Conservation (phyloP, 495 filamentous ascomycete genomes). For the Penicillium manginii region DNA sequence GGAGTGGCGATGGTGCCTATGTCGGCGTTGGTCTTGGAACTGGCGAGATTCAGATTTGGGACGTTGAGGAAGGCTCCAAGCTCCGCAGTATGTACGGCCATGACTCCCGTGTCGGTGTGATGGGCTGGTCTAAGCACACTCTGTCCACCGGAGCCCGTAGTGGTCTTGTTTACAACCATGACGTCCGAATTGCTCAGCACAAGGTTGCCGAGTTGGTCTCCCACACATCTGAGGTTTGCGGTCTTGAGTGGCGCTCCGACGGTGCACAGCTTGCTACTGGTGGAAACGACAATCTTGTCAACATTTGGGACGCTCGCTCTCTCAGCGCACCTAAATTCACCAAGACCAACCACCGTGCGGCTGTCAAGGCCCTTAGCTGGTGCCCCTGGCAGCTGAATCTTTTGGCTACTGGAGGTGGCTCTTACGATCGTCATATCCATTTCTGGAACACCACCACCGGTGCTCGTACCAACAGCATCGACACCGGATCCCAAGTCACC, state of each 20-base stretch:
- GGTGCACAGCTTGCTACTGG: slow-evolving; percentile 96
- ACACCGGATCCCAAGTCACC: slow-evolving; percentile 96
- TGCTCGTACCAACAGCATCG: slow-evolving; percentile 97
- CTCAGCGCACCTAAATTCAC: slow-evolving; percentile 93
- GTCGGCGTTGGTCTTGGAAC: slow-evolving; percentile 93
- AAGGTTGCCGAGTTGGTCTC: slow-evolving; percentile 96
- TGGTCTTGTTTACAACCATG: slow-evolving; percentile 98
- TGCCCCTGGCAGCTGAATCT: slow-evolving; percentile 99
- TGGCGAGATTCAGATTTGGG: slow-evolving; percentile 99
- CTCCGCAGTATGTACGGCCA: slow-evolving; percentile 98
- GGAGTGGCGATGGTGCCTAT: slow-evolving; percentile 96
- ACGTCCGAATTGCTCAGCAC: slow-evolving; percentile 96
- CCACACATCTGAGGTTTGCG: slow-evolving; percentile 96
- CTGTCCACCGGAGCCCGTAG: slow-evolving; percentile 93
- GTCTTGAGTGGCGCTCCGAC: slow-evolving; percentile 95
- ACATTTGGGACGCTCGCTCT: slow-evolving; percentile 97
- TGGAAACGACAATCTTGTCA: slow-evolving; percentile 97
- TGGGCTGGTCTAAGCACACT: slow-evolving; percentile 98
- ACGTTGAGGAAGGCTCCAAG: slow-evolving; percentile 92
- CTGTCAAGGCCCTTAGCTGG: slow-evolving; percentile 97
- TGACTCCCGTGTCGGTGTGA: slow-evolving; percentile 93
- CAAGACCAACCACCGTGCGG: slow-evolving; percentile 98
- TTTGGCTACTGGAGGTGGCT: slow-evolving; percentile 93
- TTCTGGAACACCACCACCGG: slow-evolving; percentile 99
- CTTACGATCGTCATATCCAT: slow-evolving; percentile 96